Evolutionary conservation across 441 rosid genomes (phyloP), one percentile per base, ranked within the genome.

Genomic region (Erodium chrysanthum): DNA sequence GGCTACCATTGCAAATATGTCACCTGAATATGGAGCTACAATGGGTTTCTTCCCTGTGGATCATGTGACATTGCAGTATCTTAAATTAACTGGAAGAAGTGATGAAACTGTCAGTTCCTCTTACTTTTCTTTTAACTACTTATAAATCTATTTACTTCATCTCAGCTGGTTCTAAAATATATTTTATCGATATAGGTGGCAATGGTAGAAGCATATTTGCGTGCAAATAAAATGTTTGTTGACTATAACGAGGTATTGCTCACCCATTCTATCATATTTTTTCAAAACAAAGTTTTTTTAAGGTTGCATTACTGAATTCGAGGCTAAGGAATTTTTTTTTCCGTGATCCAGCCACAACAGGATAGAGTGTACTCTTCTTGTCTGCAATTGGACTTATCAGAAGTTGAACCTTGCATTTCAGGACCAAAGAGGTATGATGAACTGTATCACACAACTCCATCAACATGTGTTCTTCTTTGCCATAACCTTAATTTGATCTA

Each of bases 31-130:
- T 76, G 92, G 89, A 52, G 86, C 92, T 68, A 87, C 89, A 17
- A 85, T 87, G 92, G 92, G 89, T 15, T 87, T 87, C 82, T 87
- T 87, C 75, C 92, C 85, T 66, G 85, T 85, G 33, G 92, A 87
- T 68, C 85, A 84, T 79, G 85, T 84, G 68, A 87, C 92, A 3
- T 33, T 87, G 67, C 83, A 85, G 71, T 87, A 87, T 73, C 83
- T 87, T 20, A 85, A 79, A 75, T 75, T 85, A 70, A 87, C 86
- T 17, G 89, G 92, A 71, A 79, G 88, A 78, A 83, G 85, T 65
- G 81, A 85, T 35, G 89, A 85, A 74, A 85, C 83, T 7, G 92
- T 87, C 67, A 79, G 74, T 75, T 37, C 15, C 29, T 56, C 33
- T n/a, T 37, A 18, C 27, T 29, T 72, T 61, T 20, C 54, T 69